phyloP scores from a whole-genome alignment of 1,284 basidiomycete species.

The Papiliotrema fonsecae region DNA sequence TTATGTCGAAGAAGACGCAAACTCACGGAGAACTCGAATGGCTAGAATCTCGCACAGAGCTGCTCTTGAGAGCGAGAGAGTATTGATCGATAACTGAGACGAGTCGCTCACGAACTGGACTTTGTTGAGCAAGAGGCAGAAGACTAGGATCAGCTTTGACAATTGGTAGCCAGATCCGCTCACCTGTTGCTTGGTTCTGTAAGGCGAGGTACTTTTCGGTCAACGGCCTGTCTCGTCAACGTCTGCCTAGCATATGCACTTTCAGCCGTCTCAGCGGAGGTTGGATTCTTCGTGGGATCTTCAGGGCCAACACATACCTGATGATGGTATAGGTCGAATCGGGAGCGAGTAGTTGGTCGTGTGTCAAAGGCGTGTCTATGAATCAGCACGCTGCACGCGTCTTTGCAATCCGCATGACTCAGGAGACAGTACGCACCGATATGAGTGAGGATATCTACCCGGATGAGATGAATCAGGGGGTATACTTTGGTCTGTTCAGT shows the following conservation, averaged over 20 bases:
- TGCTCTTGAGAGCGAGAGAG: conserved; percentile 70
- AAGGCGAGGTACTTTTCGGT: conserved; percentile 45
- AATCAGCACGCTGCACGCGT: not conserved
- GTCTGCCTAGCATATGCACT: not conserved
- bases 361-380: conserved; percentile 67
- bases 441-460: conserved; percentile 47
- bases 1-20: not conserved
- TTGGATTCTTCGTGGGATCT: too few species aligned
- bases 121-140: conserved; percentile 82
- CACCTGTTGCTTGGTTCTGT: conserved; percentile 44
- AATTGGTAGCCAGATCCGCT: conserved; percentile 1
- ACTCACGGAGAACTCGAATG: conserved; percentile 64
- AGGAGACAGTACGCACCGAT: conserved; percentile 33
- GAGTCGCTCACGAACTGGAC: conserved; percentile 73
- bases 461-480: conserved; percentile 47
- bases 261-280: too few species aligned
- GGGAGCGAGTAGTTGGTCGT: conserved; percentile 70
- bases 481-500: conserved; percentile 40
- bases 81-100: conserved; percentile 53
- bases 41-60: conserved; percentile 84
- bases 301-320: conserved; percentile 39
- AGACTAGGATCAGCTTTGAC: conserved; percentile 56
- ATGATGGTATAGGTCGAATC: conserved; percentile 84
- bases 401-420: not conserved
- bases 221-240: conserved; percentile 30